phyloP scores from a whole-genome alignment of 306 rosid genomes.

The Ammopiptanthus mongolicus region DNA sequence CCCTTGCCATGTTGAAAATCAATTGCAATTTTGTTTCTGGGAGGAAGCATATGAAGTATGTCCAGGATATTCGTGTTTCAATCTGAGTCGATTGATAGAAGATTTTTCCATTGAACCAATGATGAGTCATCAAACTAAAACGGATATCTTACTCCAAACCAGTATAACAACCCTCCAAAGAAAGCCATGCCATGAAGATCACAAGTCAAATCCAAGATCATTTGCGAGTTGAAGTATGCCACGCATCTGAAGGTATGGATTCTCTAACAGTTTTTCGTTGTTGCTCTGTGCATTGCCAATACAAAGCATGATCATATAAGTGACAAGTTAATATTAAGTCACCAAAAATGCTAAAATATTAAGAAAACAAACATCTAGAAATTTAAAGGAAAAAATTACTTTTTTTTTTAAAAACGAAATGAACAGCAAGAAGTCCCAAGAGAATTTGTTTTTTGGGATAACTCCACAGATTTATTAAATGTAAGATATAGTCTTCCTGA shows the following conservation, averaged over 20 bases:
- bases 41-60: slow-evolving; percentile 25
- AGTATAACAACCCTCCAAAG: no score
- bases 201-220: slow-evolving; percentile 80
- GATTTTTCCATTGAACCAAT: slow-evolving; percentile 28
- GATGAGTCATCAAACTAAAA: slow-evolving; percentile 19
- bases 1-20: slow-evolving; percentile 34
- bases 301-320: slow-evolving; percentile 25
- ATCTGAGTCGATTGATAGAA: slow-evolving; percentile 10
- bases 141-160: slow-evolving; percentile 30
- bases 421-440: background rate
- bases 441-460: background rate
- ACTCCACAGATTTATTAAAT: background rate
- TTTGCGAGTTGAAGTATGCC: slow-evolving; percentile 96
- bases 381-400: background rate
- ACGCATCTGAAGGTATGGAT: slow-evolving; percentile 99
- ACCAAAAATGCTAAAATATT: background rate
- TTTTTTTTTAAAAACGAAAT: slow-evolving; percentile 10
- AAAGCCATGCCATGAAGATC: slow-evolving; percentile 34
- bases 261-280: slow-evolving; percentile 95
- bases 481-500: no score
- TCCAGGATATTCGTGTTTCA: slow-evolving; percentile 27
- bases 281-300: slow-evolving; percentile 63
- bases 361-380: slow-evolving; percentile 7
- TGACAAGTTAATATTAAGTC: slow-evolving; percentile 1
- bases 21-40: slow-evolving; percentile 26